Conservation (phyloP, 208 protist species). For the Crithidia brevicula region DNA sequence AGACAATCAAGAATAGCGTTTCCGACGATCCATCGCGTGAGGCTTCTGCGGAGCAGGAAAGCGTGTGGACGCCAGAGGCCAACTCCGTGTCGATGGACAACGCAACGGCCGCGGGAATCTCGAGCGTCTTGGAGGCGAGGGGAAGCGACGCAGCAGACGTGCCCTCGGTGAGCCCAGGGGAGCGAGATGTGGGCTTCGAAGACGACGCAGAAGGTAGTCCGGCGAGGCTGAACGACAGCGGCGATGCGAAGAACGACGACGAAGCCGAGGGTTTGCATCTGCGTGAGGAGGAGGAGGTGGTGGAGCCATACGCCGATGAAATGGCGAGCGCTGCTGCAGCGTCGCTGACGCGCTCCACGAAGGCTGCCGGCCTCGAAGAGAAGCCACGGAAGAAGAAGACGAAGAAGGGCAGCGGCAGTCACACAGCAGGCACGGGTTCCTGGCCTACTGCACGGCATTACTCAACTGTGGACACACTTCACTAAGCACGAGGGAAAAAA, state of each 20-base stretch:
- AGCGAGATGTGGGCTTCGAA: background rate
- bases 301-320: slow-evolving; percentile 9
- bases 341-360: slow-evolving; percentile 2
- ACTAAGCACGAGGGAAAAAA: background rate
- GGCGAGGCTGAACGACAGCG: background rate
- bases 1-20: background rate
- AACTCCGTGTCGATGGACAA: background rate
- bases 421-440: background rate
- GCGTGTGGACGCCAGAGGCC: background rate
- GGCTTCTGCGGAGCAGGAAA: background rate
- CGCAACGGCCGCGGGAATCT: too few species aligned
- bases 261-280: background rate
- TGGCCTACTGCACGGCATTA: background rate
- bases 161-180: too few species aligned
- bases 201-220: too few species aligned
- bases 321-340: slow-evolving; percentile 5
- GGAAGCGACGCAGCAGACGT: too few species aligned
- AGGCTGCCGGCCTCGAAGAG: background rate
- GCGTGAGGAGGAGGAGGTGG: background rate
- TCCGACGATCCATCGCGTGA: background rate
- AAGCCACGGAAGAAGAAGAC: slow-evolving; percentile 5
- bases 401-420: background rate
- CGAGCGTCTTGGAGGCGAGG: too few species aligned
- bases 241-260: background rate
- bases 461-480: slow-evolving; percentile 7